Conservation (phyloP, 2,329 filamentous ascomycete species). For the Colletotrichum phormii region DNA sequence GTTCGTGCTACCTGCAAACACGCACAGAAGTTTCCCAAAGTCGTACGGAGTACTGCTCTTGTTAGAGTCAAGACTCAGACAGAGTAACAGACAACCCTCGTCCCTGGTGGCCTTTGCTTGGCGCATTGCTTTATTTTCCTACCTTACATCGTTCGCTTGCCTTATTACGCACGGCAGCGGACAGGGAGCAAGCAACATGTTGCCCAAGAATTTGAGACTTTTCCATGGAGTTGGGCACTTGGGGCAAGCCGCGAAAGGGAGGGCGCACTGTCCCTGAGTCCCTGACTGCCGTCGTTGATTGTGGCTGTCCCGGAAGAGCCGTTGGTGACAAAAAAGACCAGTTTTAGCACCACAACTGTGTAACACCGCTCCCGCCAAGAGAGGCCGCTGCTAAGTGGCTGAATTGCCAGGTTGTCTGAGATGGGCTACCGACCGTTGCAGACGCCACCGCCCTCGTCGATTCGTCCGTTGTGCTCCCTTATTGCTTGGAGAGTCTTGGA, state of each 20-base stretch:
- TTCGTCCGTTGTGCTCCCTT: background rate
- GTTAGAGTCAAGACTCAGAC: background rate
- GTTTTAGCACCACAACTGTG: background rate
- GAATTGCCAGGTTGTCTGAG: background rate
- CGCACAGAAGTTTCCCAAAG: background rate
- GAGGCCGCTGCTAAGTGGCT: background rate
- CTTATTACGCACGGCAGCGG: background rate
- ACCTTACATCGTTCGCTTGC: background rate
- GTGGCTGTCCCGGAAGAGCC: background rate
- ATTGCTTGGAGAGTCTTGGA: background rate
- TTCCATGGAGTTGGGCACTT: background rate
- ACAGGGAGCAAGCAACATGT: background rate
- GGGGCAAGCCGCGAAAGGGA: background rate
- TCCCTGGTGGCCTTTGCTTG: background rate
- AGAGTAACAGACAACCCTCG: background rate
- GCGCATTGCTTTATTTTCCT: background rate
- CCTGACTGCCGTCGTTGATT: background rate
- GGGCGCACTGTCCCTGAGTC: background rate
- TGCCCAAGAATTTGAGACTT: background rate
- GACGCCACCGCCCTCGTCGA: background rate
- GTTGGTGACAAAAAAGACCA: background rate
- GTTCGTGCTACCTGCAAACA: background rate
- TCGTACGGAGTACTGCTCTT: background rate
- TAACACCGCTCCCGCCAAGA: background rate
- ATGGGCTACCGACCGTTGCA: slow-evolving; percentile 1